Conservation (phyloP, 805 yeast species). For the Maudiozyma barnettii region DNA sequence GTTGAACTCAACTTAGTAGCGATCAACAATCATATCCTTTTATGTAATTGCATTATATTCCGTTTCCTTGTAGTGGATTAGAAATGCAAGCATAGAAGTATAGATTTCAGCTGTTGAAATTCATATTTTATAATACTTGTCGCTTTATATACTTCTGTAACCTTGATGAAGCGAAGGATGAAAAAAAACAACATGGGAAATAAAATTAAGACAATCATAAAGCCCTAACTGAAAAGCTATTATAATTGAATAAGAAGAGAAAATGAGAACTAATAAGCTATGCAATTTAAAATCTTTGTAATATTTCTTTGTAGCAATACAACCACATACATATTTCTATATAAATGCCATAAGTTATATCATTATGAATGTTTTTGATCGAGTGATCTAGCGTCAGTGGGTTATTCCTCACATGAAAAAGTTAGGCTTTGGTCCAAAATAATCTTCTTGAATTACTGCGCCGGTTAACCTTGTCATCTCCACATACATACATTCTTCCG, state of each 20-base stretch:
- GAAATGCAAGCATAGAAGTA: no score
- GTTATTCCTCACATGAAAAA: conserved; percentile 11
- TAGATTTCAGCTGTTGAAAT: no score
- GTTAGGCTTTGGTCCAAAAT: conserved; percentile 77
- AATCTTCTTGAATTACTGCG: conserved; percentile 92
- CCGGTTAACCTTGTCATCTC: conserved; percentile 81
- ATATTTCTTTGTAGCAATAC: background rate
- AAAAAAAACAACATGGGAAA: no score
- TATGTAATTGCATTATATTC: no score
- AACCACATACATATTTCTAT: background rate
- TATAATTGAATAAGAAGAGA: background rate
- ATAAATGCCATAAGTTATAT: background rate
- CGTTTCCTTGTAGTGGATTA: no score
- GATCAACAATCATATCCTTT: no score
- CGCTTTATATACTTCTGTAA: no score
- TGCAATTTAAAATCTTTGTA: background rate
- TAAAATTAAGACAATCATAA: no score
- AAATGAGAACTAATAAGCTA: background rate
- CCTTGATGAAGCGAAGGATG: no score
- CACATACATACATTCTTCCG: conserved; percentile 67
- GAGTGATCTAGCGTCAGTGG: background rate
- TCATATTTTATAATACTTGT: no score
- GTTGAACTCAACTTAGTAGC: background rate
- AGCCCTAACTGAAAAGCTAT: no score
- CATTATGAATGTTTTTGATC: background rate